phyloP scores from a whole-genome alignment of 2,329 filamentous ascomycete species.

The Hypoxylon sp. region DNA sequence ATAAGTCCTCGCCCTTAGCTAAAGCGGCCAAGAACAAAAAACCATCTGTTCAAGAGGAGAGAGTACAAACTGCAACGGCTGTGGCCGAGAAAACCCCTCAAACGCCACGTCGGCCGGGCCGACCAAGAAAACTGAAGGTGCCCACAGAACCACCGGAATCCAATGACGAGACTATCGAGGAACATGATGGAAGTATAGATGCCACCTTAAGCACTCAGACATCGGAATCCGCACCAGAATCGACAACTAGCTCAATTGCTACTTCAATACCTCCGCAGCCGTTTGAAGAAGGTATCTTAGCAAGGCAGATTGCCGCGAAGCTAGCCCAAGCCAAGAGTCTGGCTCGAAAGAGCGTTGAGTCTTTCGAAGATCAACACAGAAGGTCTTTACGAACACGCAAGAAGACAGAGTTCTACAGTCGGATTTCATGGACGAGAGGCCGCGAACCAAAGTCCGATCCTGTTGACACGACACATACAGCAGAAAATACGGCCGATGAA shows the following conservation, averaged over 20 bases:
- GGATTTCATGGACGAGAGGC: constrained; percentile 32
- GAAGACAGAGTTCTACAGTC: constrained; percentile 36
- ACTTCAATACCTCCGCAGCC: constrained; percentile 3
- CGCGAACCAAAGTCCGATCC: constrained; percentile 16
- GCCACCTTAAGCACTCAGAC: neutral
- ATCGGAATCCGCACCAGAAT: neutral
- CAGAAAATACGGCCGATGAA: neutral
- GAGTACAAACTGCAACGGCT: neutral
- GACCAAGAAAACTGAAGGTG: constrained; percentile 28
- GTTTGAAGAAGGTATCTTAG: constrained; percentile 9
- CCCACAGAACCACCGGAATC: constrained; percentile 14
- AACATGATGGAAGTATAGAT: neutral
- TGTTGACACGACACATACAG: neutral
- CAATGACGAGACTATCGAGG: neutral
- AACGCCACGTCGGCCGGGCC: constrained; percentile 20
- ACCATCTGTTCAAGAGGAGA: neutral
- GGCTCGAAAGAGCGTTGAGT: constrained; percentile 7
- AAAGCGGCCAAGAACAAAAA: neutral
- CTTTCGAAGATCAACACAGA: constrained; percentile 23
- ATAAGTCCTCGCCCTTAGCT: constrained; percentile 22
- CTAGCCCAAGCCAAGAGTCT: constrained; percentile 9
- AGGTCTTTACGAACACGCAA: constrained; percentile 39
- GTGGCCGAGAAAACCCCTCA: constrained; percentile 1
- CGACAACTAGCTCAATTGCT: neutral
- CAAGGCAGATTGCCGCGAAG: constrained; percentile 26